phyloP scores from a whole-genome alignment of 1,284 basidiomycete species.

The Schizopora paradoxa region DNA sequence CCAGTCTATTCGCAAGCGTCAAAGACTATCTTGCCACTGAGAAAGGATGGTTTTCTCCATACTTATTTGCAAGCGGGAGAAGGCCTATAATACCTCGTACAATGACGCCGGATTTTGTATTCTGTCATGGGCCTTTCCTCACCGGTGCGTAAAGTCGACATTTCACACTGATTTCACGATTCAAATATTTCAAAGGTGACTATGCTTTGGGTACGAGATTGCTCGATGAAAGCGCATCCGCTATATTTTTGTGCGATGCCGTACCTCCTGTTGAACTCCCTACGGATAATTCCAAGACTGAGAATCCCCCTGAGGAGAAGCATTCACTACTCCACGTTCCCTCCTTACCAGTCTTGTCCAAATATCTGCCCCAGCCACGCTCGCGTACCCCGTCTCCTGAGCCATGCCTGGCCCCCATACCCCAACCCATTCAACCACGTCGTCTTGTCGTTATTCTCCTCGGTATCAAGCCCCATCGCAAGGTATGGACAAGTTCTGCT shows the following conservation, averaged over 20 bases:
- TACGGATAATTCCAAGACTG: too few species aligned
- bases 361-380: slow-evolving; percentile 34
- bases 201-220: slow-evolving; percentile 56
- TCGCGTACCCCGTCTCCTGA: slow-evolving; percentile 49
- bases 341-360: slow-evolving; percentile 23
- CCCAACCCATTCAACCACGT: slow-evolving; percentile 41
- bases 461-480: slow-evolving; percentile 55
- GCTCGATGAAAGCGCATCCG: slow-evolving; percentile 46
- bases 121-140: slow-evolving; percentile 61
- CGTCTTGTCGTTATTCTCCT: slow-evolving; percentile 51
- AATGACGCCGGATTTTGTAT: slow-evolving; percentile 62
- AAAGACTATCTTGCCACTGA: slow-evolving; percentile 57
- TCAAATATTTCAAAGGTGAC: slow-evolving; percentile 37
- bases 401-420: slow-evolving; percentile 38
- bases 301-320: slow-evolving; percentile 16
- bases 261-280: slow-evolving; percentile 20
- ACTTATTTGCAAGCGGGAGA: slow-evolving; percentile 56
- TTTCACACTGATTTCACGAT: neutral
- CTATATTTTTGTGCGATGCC: slow-evolving; percentile 42
- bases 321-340: slow-evolving; percentile 14
- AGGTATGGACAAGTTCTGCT: slow-evolving; percentile 49
- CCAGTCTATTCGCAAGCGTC: slow-evolving; percentile 48
- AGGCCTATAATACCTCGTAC: slow-evolving; percentile 54
- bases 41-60: slow-evolving; percentile 66
- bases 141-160: slow-evolving; percentile 32